These are phyloP conservation scores for Aspergillus sp. DNA, from an alignment of 2,329 filamentous ascomycete genomes.

Conservation along the genomic window DNA sequence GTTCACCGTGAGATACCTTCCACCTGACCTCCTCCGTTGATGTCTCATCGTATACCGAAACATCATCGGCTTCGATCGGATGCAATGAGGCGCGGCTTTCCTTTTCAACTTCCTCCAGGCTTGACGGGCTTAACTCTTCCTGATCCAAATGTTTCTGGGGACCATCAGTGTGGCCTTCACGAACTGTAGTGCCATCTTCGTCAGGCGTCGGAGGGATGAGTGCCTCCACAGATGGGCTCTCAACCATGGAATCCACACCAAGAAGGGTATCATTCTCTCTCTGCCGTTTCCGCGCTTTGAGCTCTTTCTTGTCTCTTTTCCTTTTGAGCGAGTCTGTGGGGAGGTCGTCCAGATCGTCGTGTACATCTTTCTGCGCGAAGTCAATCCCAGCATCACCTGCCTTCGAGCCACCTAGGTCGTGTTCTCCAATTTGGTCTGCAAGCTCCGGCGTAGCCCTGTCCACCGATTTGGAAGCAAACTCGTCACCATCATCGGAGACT, in stretches of 20 bases:
- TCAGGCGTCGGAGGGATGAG: neutral
- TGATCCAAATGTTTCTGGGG: neutral
- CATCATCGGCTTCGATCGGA: constrained; percentile 25
- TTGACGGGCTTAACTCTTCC: constrained; percentile 59
- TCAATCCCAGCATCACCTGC: constrained; percentile 13
- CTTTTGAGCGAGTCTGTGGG: constrained; percentile 64
- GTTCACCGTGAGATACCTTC: constrained; percentile 59
- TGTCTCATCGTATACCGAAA: constrained; percentile 33
- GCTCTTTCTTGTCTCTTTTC: constrained; percentile 69
- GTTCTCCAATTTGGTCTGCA: constrained; percentile 7
- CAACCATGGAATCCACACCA: constrained; percentile 57
- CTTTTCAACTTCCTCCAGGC: constrained; percentile 22
- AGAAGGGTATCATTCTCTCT: constrained; percentile 84
- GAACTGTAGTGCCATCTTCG: neutral
- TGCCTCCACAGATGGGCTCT: constrained; percentile 44
- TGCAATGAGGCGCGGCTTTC: constrained; percentile 9
- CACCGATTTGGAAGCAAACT: constrained; percentile 26
- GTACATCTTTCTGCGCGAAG: constrained; percentile 7
- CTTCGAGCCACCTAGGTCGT: too few species aligned
- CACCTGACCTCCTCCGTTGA: constrained; percentile 58
- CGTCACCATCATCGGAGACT: constrained; percentile 50
- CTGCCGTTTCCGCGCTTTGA: constrained; percentile 72
- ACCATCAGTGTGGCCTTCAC: neutral
- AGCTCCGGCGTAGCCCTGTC: constrained; percentile 14
- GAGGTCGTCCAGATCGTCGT: constrained; percentile 47